These are phyloP conservation scores for Skeletonema menzelii DNA, from an alignment of 108 stramenopile genomes.

Conservation along the genomic window DNA sequence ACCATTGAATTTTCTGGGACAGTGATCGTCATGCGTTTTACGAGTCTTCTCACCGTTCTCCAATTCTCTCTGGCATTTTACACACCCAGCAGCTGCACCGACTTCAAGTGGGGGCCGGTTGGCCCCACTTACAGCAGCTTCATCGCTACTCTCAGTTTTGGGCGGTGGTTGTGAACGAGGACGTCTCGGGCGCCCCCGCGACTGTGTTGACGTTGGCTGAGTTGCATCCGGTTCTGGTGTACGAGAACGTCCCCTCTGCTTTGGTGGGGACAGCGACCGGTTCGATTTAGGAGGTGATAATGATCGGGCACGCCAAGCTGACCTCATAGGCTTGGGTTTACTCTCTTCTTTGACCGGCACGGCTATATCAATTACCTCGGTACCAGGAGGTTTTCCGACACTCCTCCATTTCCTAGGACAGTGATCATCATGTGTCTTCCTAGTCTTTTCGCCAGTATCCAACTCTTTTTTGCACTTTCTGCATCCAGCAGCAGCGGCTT, in stretches of 20 bases:
- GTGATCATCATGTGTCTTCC: conserved; percentile 12
- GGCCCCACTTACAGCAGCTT: neutral
- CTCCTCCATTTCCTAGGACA: conserved; percentile 30
- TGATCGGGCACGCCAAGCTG: neutral
- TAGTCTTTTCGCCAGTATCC: conserved; percentile 19
- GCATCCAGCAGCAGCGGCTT: conserved; percentile 21
- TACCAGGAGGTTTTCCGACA: conserved; percentile 17
- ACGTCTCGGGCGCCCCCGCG: neutral
- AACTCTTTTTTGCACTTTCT: conserved; percentile 27
- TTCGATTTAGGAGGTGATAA: neutral
- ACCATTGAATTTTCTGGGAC: conserved; percentile 23
- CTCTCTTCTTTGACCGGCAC: neutral
- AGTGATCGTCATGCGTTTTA: conserved; percentile 19
- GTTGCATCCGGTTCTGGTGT: neutral
- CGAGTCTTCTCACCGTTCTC: conserved; percentile 26
- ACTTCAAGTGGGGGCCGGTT: conserved; percentile 16
- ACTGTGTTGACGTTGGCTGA: neutral
- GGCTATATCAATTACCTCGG: neutral
- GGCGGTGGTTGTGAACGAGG: neutral
- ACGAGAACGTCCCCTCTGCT: neutral
- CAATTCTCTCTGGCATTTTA: conserved; percentile 22
- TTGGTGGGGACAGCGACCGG: neutral
- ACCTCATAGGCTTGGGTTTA: neutral
- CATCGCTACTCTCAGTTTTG: neutral
- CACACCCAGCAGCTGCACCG: conserved; percentile 20